Evolutionary conservation across 441 rosid species (phyloP).

Genomic region (Cnidoscolus chayamansa): DNA sequence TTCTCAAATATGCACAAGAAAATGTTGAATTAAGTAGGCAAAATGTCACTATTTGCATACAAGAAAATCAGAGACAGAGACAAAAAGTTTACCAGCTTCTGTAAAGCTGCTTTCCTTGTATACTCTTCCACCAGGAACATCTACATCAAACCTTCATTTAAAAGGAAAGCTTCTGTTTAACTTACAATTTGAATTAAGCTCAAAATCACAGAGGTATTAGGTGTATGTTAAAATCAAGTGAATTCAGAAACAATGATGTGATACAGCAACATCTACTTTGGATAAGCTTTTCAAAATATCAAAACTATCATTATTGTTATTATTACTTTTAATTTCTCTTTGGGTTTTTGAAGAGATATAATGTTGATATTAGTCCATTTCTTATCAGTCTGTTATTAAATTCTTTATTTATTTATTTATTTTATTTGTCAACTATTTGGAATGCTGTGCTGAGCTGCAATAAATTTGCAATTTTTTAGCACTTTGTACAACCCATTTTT

Average conservation of each 20-base stretch:
- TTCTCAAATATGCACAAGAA: slow-evolving; percentile 6
- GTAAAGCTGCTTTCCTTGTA: slow-evolving; percentile 87
- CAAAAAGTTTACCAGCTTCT: slow-evolving; percentile 61
- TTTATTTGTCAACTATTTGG: neutral
- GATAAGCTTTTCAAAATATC: neutral
- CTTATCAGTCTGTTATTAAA: neutral
- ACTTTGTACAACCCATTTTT: neutral
- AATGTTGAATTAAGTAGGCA: slow-evolving; percentile 7
- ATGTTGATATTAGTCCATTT: neutral
- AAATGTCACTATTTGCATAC: neutral
- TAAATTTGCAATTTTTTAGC: neutral
- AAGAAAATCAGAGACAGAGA: slow-evolving; percentile 6
- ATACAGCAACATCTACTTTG: neutral
- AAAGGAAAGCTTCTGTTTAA: neutral
- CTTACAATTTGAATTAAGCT: neutral
- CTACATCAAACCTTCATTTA: slow-evolving; percentile 82
- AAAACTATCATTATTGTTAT: neutral
- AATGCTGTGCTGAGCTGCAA: neutral
- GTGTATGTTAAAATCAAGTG: neutral
- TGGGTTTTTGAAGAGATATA: neutral
- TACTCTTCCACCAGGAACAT: slow-evolving; percentile 83
- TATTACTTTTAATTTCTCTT: neutral
- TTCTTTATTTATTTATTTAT: neutral
- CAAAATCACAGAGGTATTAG: neutral
- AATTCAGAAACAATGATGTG: neutral